Conservation (phyloP, 257 asterid species). For the Primulina eburnea region DNA sequence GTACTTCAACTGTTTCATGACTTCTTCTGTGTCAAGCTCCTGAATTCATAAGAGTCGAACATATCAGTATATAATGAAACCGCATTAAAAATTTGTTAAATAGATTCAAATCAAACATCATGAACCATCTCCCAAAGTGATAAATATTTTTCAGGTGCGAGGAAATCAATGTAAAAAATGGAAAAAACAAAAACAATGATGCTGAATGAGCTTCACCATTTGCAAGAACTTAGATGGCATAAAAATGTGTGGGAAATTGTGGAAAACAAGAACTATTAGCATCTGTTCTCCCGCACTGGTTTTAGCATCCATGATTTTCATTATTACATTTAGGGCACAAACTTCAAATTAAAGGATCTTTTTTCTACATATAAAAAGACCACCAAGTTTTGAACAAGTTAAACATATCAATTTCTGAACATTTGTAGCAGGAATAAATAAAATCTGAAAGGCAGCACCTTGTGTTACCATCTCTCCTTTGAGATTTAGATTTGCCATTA, state of each 20-base stretch:
- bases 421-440: not conserved
- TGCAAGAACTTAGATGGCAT: not conserved
- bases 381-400: not conserved
- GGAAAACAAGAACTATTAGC: not conserved
- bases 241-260: not conserved
- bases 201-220: not conserved
- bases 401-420: not conserved
- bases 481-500: not conserved
- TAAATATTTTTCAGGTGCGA: not conserved
- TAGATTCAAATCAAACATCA: not conserved
- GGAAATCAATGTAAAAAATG: not conserved
- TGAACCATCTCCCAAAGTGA: not conserved
- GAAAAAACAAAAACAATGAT: not conserved
- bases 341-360: not conserved
- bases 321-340: not conserved
- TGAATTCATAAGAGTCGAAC: slow-evolving; percentile 35
- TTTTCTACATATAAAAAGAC: not conserved
- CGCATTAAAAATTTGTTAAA: not conserved
- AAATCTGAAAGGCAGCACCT: not conserved
- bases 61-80: not conserved
- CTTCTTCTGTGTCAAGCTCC: slow-evolving; percentile 81
- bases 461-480: not conserved
- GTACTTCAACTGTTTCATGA: slow-evolving; percentile 78
- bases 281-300: not conserved
- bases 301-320: not conserved